phyloP scores from a whole-genome alignment of 345 rosid genomes.

The thale cress (Arabidopsis thaliana) region DNA sequence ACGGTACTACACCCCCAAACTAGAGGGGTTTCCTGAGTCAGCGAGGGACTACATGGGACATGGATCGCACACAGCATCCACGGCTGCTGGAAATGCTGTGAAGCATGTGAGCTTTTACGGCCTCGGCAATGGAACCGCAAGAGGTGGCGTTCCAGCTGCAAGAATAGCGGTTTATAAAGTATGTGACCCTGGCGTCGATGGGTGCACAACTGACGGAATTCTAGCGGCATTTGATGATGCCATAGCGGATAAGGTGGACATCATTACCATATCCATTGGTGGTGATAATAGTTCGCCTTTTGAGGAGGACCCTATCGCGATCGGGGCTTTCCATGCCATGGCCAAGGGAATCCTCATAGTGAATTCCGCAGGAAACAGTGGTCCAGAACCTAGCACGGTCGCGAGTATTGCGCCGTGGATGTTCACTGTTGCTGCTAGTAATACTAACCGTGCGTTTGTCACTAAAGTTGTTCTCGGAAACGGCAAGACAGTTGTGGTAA shows the following conservation, averaged over 20 bases:
- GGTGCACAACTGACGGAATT: conserved; percentile 27
- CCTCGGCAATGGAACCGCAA: conserved; percentile 52
- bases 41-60: conserved; percentile 41
- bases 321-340: conserved; percentile 63
- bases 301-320: conserved; percentile 39
- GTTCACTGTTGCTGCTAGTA: conserved; percentile 58
- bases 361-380: conserved; percentile 56
- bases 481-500: conserved; percentile 49
- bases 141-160: conserved; percentile 64
- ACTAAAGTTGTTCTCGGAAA: conserved; percentile 55
- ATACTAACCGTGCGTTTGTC: conserved; percentile 48
- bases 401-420: conserved; percentile 55
- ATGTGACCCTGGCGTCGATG: conserved; percentile 16
- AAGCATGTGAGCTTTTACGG: conserved; percentile 50
- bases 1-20: conserved; percentile 39
- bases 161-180: conserved; percentile 57
- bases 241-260: conserved; percentile 52
- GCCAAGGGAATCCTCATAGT: conserved; percentile 55
- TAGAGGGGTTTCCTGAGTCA: conserved; percentile 35
- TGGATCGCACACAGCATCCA: conserved; percentile 69
- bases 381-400: conserved; percentile 6
- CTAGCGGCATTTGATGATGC: conserved; percentile 54
- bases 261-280: conserved; percentile 53
- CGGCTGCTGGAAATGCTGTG: conserved; percentile 58
- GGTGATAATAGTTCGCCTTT: accelerated